Conservation (phyloP, 192 early-diverging fungal genomes). For the Martensiomyces pterosporus region DNA sequence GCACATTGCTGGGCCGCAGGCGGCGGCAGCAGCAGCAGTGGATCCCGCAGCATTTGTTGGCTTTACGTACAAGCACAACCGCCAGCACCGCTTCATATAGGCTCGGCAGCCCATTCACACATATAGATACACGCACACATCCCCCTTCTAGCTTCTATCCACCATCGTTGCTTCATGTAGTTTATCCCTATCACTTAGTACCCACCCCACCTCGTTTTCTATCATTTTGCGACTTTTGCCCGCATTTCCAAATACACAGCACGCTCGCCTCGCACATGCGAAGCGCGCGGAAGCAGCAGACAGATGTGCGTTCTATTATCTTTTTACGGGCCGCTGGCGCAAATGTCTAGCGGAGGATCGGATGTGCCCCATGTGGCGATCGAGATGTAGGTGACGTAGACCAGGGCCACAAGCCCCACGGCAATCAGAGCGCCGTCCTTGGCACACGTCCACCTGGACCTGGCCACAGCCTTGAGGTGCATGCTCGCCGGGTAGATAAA, state of each 20-base stretch:
- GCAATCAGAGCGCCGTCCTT: slow-evolving; percentile 61
- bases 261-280: too few species aligned
- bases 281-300: too few species aligned
- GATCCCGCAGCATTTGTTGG: slow-evolving; percentile 81
- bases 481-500: slow-evolving; percentile 90
- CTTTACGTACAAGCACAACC: slow-evolving; percentile 66
- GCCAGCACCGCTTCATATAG: slow-evolving; percentile 34
- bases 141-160: neutral
- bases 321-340: slow-evolving; percentile 15
- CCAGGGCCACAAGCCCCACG: slow-evolving; percentile 72
- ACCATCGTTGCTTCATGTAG: neutral
- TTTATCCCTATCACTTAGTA: neutral
- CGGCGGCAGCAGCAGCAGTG: slow-evolving; percentile 51
- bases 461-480: slow-evolving; percentile 68
- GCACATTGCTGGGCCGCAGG: slow-evolving; percentile 17
- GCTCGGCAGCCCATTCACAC: too few species aligned
- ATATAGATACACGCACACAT: too few species aligned
- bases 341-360: slow-evolving; percentile 30
- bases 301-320: neutral
- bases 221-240: too few species aligned
- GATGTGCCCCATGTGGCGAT: slow-evolving; percentile 38
- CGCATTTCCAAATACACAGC: too few species aligned
- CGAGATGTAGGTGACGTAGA: slow-evolving; percentile 71
- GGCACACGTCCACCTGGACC: slow-evolving; percentile 38
- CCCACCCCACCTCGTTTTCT: too few species aligned